Evolutionary conservation across 768 basidiomycete genomes (phyloP).

Genomic region (Dentipellis fragilis): DNA sequence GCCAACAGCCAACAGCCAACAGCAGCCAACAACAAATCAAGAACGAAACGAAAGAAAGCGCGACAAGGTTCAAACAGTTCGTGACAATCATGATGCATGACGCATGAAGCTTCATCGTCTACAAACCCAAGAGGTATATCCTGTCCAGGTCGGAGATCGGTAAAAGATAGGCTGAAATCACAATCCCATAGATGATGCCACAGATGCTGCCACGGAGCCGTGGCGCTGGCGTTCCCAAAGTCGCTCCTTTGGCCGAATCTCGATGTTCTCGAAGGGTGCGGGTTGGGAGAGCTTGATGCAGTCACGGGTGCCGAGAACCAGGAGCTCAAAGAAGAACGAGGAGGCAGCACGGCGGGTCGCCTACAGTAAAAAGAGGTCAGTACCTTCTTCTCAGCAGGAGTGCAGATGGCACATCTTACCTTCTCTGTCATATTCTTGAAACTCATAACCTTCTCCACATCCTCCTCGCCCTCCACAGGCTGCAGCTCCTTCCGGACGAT

Average conservation of each 20-base stretch:
- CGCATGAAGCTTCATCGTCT: not conserved
- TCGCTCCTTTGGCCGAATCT: slow-evolving; percentile 69
- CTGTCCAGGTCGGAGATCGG: not conserved
- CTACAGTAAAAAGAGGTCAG: slow-evolving; percentile 27
- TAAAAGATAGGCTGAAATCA: slow-evolving; percentile 10
- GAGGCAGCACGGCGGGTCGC: slow-evolving; percentile 87
- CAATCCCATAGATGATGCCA: slow-evolving; percentile 33
- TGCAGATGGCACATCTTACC: slow-evolving; percentile 28
- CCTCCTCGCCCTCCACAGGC: slow-evolving; percentile 34
- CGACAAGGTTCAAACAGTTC: not conserved
- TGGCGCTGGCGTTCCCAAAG: slow-evolving; percentile 70
- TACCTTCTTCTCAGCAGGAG: not conserved
- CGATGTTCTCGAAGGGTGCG: slow-evolving; percentile 77
- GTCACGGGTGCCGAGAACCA: slow-evolving; percentile 90
- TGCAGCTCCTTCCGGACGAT: slow-evolving; percentile 67
- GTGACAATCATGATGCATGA: not conserved
- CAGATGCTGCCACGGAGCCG: slow-evolving; percentile 33
- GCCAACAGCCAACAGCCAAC: not conserved
- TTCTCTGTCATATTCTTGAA: slow-evolving; percentile 75
- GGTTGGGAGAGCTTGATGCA: slow-evolving; percentile 74
- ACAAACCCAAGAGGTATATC: no score
- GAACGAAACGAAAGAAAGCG: not conserved
- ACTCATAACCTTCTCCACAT: slow-evolving; percentile 54
- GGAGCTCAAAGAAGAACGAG: slow-evolving; percentile 95
- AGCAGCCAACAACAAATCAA: not conserved